Percentiles rank a stretch among this genome's conserved stretches.
These are phyloP conservation scores for Chytridiales sp. DNA, from an alignment of 371 early-diverging fungal species.

Conservation along the genomic window DNA sequence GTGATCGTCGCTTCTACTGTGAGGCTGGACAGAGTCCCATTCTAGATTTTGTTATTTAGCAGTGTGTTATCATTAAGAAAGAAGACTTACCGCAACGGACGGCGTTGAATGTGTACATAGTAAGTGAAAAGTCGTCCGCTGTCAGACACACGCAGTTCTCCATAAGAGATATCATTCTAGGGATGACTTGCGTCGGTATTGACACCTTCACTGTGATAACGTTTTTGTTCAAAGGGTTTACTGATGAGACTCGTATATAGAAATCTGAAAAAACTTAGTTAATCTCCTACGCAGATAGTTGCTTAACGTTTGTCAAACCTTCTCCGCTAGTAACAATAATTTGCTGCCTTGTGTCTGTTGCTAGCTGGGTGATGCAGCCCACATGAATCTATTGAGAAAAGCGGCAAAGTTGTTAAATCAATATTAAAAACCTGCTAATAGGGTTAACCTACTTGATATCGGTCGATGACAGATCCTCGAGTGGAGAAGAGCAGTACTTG, in stretches of 20 bases:
- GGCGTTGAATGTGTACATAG: slow-evolving; percentile 41
- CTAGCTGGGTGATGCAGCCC: slow-evolving; percentile 35
- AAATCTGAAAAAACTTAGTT: slow-evolving; percentile 34
- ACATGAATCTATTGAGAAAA: slow-evolving; percentile 33
- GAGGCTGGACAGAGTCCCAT: slow-evolving; percentile 10
- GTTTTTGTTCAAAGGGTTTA: slow-evolving; percentile 26
- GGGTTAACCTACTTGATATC: slow-evolving; percentile 13
- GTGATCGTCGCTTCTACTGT: slow-evolving; percentile 49
- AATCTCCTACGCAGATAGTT: not conserved
- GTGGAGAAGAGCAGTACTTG: slow-evolving; percentile 43
- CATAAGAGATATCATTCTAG: slow-evolving; percentile 33
- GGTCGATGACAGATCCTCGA: slow-evolving; percentile 34
- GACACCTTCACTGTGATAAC: slow-evolving; percentile 34
- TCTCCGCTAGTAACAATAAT: slow-evolving; percentile 35
- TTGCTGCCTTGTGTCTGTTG: slow-evolving; percentile 19
- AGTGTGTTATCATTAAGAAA: slow-evolving; percentile 40
- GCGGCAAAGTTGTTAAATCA: not conserved
- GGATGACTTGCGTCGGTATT: slow-evolving; percentile 35
- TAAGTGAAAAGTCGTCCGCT: slow-evolving; percentile 36
- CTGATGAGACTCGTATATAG: slow-evolving; percentile 32
- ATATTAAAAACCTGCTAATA: not conserved
- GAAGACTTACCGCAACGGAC: slow-evolving; percentile 19
- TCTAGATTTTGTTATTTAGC: slow-evolving; percentile 25
- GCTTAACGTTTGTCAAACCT: slow-evolving; percentile 17
- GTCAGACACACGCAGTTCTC: slow-evolving; percentile 35